A percentile compares a stretch with the other conserved stretches of the same genome.
These are phyloP conservation scores for Podila clonocystis DNA, from an alignment of 192 early-diverging fungal genomes.

Conservation along the genomic window DNA sequence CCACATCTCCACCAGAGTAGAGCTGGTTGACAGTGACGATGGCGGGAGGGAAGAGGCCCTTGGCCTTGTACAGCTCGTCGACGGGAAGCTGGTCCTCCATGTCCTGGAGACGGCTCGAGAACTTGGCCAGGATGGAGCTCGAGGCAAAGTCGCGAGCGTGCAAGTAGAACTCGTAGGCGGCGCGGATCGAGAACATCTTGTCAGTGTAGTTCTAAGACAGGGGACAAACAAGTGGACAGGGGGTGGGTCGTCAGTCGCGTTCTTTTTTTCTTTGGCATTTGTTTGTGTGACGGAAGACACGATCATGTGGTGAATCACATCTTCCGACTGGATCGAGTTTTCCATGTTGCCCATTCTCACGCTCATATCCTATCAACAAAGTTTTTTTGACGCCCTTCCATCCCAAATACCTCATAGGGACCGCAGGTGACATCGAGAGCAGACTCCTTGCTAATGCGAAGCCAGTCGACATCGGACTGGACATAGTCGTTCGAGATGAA, in stretches of 20 bases:
- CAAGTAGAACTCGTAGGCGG: slow-evolving; percentile 75
- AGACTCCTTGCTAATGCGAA: slow-evolving; percentile 68
- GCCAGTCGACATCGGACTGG: slow-evolving; percentile 75
- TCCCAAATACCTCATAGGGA: slow-evolving; percentile 68
- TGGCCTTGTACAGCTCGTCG: slow-evolving; percentile 71
- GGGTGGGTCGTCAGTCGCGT: background rate
- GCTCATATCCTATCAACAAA: background rate
- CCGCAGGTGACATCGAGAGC: slow-evolving; percentile 74
- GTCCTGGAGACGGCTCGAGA: slow-evolving; percentile 68
- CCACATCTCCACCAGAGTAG: slow-evolving; percentile 75
- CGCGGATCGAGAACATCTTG: slow-evolving; percentile 68
- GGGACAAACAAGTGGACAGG: background rate
- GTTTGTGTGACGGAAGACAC: background rate
- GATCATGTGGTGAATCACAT: slow-evolving; percentile 2
- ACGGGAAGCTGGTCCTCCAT: slow-evolving; percentile 75
- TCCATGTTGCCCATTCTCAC: background rate
- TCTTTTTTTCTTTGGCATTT: background rate
- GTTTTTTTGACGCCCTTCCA: background rate
- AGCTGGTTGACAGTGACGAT: slow-evolving; percentile 83
- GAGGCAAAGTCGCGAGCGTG: slow-evolving; percentile 72
- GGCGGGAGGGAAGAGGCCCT: slow-evolving; percentile 67
- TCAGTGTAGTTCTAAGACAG: slow-evolving; percentile 67
- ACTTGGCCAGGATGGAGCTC: slow-evolving; percentile 68
- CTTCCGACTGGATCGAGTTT: slow-evolving; percentile 4
- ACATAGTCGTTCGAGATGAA: slow-evolving; percentile 73